These are phyloP conservation scores for Neurospora cerealis DNA, from an alignment of 495 filamentous ascomycete genomes.

Conservation along the genomic window DNA sequence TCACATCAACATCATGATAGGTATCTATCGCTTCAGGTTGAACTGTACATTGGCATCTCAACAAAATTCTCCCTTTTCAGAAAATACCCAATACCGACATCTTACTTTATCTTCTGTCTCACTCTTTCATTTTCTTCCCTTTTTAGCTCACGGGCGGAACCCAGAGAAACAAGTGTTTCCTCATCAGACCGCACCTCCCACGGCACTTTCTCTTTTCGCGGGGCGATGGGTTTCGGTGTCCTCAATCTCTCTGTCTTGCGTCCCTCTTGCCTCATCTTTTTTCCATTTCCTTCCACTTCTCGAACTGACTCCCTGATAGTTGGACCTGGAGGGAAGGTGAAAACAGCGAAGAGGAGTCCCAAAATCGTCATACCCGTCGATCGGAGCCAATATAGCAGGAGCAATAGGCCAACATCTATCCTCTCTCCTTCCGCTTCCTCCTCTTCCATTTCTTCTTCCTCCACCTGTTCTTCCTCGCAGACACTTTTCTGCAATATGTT, in stretches of 20 bases:
- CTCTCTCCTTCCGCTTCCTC: not conserved
- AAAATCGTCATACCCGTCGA: not conserved
- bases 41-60: not conserved
- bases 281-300: not conserved
- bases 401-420: not conserved
- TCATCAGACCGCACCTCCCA: not conserved
- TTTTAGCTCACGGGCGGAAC: not conserved
- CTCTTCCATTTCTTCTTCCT: not conserved
- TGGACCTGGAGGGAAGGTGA: not conserved
- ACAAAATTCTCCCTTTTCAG: not conserved
- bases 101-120: not conserved
- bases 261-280: not conserved
- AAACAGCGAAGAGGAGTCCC: not conserved
- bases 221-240: not conserved
- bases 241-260: not conserved
- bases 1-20: not conserved
- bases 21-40: not conserved
- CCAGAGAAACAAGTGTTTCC: not conserved
- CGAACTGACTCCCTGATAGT: not conserved
- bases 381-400: constrained; percentile 1
- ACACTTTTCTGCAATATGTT: not conserved
- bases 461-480: not conserved
- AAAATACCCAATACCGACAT: not conserved
- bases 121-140: not conserved
- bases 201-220: not conserved